Base-by-base conservation (phyloP, 2,329 filamentous ascomycete genomes). In the Microdochium nivale region DNA sequence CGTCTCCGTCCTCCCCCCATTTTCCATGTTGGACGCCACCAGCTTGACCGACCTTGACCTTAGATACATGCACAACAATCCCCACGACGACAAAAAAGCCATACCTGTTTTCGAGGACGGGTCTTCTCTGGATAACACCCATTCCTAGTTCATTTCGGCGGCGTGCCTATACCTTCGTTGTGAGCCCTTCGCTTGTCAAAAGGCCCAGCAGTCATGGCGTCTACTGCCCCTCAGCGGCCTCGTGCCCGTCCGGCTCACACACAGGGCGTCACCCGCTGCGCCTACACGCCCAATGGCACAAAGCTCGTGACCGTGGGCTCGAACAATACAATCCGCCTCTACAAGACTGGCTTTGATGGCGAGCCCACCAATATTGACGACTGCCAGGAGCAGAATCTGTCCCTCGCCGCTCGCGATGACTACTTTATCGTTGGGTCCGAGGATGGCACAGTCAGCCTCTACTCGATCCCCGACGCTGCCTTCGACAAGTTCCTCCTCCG, bases 371-470 rank as follows among this genome's bases (percentile, higher is more conserved):
- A 92, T 52, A 86, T 99, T 52, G 92, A 97, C 65, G 90, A 96
- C 57, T 90, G 87, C 51, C 87, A 87, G 54, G 92, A 96, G 59
- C 86, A 88, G 57, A 95, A 96, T 64, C 77, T 88, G 21, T 84
- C 86, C 30, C 81, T 97, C 23, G 87, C 83, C 27, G 83, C 90
- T 21, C 81, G 83, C 33, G 80, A 92, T 63, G 82, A 87, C 54
- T 90, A 88, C 67, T 95, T 96, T 65, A 82, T 97, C 46, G 84
- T 90, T 55, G 94, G 90, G 25, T 88, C 89, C 21, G 92, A 99
- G 68, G 91, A 97, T 70, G 94, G 95, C 63, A 94, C 87, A n/a
- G 90, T 99, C 62, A 95, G 87, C 74, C 83, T 90, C 60, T 99
- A 95, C 73, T 88, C 87, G n/a, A 78, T 96, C 49, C 77, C 81